These are phyloP conservation scores for Lachnellula hyalina DNA, from an alignment of 2,329 filamentous ascomycete species.

Conservation along the genomic window DNA sequence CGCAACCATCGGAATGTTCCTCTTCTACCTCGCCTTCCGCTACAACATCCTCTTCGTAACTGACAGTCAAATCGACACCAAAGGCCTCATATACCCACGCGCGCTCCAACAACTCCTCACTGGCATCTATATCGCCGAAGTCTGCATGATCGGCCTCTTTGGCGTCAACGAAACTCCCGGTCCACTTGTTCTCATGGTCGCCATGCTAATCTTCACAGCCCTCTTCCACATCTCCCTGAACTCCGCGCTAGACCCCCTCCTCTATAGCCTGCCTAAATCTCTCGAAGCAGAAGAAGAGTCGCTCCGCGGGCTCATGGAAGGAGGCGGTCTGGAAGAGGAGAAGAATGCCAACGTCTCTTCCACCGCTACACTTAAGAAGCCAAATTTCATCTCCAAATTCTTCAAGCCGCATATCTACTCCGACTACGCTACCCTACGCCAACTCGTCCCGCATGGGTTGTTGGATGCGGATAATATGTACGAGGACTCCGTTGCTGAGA, in stretches of 20 bases:
- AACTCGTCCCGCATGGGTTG: constrained; percentile 56
- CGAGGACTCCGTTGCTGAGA: constrained; percentile 51
- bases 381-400: constrained; percentile 60
- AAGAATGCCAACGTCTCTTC: constrained; percentile 21
- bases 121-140: constrained; percentile 75
- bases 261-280: constrained; percentile 76
- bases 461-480: constrained; percentile 49
- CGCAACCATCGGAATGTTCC: constrained; percentile 67
- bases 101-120: constrained; percentile 80
- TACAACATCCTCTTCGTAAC: constrained; percentile 90
- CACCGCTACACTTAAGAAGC: constrained; percentile 40
- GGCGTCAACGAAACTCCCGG: constrained; percentile 61
- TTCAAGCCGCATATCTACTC: constrained; percentile 73
- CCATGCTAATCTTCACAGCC: constrained; percentile 68
- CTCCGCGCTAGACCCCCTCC: constrained; percentile 66
- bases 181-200: constrained; percentile 69
- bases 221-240: constrained; percentile 73
- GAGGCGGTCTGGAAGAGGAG: constrained; percentile 17
- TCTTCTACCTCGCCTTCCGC: constrained; percentile 83
- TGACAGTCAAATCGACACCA: constrained; percentile 76
- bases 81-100: constrained; percentile 81
- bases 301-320: constrained; percentile 16
- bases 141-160: constrained; percentile 83
- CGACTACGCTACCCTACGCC: constrained; percentile 66
- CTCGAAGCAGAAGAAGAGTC: constrained; percentile 53